phyloP scores from a whole-genome alignment of 129 eudicot species.

The Calendula officinalis region DNA sequence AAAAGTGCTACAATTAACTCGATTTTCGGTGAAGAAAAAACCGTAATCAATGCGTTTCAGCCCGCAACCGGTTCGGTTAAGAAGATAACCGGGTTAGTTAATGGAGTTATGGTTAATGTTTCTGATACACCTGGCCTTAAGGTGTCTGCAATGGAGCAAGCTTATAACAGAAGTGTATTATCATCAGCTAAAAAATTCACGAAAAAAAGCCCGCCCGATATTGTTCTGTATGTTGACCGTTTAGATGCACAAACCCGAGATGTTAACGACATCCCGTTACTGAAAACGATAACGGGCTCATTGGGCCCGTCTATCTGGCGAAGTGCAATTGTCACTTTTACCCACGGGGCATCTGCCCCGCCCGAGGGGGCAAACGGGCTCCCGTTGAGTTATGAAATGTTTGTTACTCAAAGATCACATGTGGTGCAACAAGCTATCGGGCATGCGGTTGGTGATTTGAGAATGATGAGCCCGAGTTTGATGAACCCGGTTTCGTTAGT shows the following conservation, averaged over 20 bases:
- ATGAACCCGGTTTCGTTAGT: constrained; percentile 76
- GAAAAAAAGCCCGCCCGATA: constrained; percentile 70
- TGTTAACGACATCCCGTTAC: constrained; percentile 78
- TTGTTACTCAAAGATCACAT: constrained; percentile 86
- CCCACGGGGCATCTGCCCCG: constrained; percentile 92
- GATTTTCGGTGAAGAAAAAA: constrained; percentile 79
- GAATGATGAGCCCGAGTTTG: constrained; percentile 68
- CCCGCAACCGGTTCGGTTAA: constrained; percentile 61
- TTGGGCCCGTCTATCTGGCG: constrained; percentile 86
- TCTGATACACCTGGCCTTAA: constrained; percentile 90
- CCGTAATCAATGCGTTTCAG: constrained; percentile 69
- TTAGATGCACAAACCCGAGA: constrained; percentile 85
- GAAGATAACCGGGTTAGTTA: constrained; percentile 61
- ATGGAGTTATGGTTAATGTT: constrained; percentile 73
- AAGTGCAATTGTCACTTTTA: constrained; percentile 75
- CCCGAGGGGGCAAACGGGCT: constrained; percentile 94
- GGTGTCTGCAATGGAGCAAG: constrained; percentile 70
- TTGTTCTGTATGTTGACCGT: constrained; percentile 86
- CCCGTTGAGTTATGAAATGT: constrained; percentile 88
- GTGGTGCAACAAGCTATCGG: constrained; percentile 77
- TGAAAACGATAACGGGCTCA: constrained; percentile 54
- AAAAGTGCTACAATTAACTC: constrained; percentile 97
- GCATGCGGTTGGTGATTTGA: constrained; percentile 69
- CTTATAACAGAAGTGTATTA: constrained; percentile 60
- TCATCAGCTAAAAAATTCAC: constrained; percentile 65